phyloP scores from a whole-genome alignment of 108 stramenopile species.

The Cyclotella kingstonii region DNA sequence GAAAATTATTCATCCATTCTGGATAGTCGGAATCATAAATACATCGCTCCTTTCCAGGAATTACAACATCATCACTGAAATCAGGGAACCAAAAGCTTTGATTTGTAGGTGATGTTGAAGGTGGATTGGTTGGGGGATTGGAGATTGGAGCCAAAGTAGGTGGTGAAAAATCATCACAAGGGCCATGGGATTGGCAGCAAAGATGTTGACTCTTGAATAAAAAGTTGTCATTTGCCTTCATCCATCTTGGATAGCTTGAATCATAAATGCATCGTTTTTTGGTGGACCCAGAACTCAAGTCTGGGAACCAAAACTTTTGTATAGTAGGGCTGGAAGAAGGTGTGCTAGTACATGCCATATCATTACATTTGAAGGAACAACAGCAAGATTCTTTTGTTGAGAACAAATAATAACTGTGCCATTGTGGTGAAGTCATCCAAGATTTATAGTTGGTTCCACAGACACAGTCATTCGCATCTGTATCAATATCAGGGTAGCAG shows the following conservation, averaged over 20 bases:
- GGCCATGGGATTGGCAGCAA: too few relatives aligned
- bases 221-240: too few relatives aligned
- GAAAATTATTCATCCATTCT: background rate
- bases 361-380: constrained; percentile 1
- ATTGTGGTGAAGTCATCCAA: constrained; percentile 7
- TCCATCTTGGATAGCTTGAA: too few relatives aligned
- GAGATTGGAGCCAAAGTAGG: too few relatives aligned
- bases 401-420: background rate
- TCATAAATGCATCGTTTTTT: too few relatives aligned
- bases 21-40: constrained; percentile 3
- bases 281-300: too few relatives aligned
- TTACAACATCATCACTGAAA: too few relatives aligned
- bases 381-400: background rate
- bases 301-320: too few relatives aligned
- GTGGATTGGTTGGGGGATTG: background rate
- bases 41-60: background rate
- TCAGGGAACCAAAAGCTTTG: constrained; percentile 6
- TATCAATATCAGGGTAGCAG: background rate
- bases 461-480: constrained; percentile 1
- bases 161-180: too few relatives aligned
- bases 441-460: background rate
- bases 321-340: too few relatives aligned
- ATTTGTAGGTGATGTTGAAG: background rate
- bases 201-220: too few relatives aligned
- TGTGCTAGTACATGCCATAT: background rate